phyloP scores from a whole-genome alignment of 768 basidiomycete species.

The Clitopilus hobsonii region DNA sequence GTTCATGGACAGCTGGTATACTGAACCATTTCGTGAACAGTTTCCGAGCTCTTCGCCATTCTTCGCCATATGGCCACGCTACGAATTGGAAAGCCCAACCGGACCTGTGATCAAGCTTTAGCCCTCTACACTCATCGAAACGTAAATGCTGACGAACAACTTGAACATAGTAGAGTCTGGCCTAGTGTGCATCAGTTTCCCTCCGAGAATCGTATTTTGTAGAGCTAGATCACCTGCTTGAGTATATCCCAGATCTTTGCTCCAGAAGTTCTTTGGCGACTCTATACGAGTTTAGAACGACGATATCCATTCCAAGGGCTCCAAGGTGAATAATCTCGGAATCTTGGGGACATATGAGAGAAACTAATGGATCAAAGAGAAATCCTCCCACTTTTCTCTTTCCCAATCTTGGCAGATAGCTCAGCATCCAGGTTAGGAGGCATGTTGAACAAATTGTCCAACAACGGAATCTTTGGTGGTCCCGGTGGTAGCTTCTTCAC shows the following conservation, averaged over 20 bases:
- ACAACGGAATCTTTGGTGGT: not conserved
- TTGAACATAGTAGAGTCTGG: too few relatives aligned
- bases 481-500: not conserved
- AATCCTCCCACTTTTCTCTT: not conserved
- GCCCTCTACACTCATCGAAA: too few relatives aligned
- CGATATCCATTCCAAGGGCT: not conserved
- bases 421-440: not conserved
- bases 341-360: not conserved
- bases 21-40: not conserved
- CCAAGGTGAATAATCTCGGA: not conserved
- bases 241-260: not conserved
- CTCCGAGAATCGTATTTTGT: not conserved
- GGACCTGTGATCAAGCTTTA: not conserved
- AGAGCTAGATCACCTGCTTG: not conserved
- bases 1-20: not conserved
- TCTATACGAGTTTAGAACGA: not conserved
- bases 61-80: not conserved
- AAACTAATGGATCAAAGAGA: not conserved
- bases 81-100: not conserved
- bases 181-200: too few relatives aligned
- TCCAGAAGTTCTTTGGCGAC: not conserved
- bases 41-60: not conserved
- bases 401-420: not conserved
- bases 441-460: not conserved
- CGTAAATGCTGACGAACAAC: too few relatives aligned